Base-by-base conservation (phyloP, 2,329 filamentous ascomycete genomes). In the Ophiobolus disseminans region DNA sequence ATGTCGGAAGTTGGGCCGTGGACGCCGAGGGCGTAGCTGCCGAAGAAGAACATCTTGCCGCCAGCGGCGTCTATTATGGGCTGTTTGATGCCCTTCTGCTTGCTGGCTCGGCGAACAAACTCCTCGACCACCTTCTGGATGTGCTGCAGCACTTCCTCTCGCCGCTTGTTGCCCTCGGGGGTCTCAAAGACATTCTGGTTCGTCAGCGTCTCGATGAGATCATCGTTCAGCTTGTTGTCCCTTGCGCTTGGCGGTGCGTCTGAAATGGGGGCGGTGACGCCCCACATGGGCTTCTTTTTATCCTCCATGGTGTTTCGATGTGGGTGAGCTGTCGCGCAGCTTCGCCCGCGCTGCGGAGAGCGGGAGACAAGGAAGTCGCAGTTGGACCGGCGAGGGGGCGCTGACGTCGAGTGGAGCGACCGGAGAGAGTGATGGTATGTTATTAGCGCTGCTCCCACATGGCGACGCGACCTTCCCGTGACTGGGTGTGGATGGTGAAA, bases 1-100 rank as follows among this genome's bases (percentile, higher is more conserved):
- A 99, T 97, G 85, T 99, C 94, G 37, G 94, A 97, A 40, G 91
- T 81, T 35, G 94, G 94, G 5, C 92, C 92, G 73, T 90, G 96
- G 19, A 97, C 94, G 51, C 94, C 94, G 10, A 99, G 81, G 30
- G 92, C 88, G 74, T 93, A 99, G 75, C 94, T 97, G 57, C 94
- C 94, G 73, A 94, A 99, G 1, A 93, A 95, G 73, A 96, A 96
- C 60, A 99, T 86, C 76, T 93, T 94, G 57, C 92, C 94, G 43
- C 92, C 90, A 5, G 92, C 90, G 66, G 88, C 87, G 60, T 92
- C 90, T 36, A 94, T 83, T 36, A 94, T 83, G 23, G 86, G 85
- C 34, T 90, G 84, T 36, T 91, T 88, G 40, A 93, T 80, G 40
- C 82, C 86, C 72, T 88, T 91, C 65, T 84, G 82, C 58, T 82